Evolutionary conservation across 768 basidiomycete genomes (phyloP), one percentile per base, ranked within the genome.

Genomic region (Cyclocybe aegerita): DNA sequence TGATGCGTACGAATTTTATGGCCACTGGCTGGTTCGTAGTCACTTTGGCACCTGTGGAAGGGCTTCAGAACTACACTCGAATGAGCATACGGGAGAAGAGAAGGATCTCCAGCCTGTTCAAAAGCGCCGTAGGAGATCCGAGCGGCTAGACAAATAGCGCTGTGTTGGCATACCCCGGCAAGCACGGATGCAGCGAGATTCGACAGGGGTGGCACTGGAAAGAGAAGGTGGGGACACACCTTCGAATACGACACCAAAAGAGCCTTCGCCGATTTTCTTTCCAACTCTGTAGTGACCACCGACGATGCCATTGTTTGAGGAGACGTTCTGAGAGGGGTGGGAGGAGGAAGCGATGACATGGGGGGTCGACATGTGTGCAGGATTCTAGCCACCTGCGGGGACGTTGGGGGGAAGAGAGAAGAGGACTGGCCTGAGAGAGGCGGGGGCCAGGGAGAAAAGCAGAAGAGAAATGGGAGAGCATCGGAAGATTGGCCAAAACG

Each of bases 251-350:
- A 98, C 96, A 62, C 96, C 96, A 67, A 99, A 99, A n/a, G 88
- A 91, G 44, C 96, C 96, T 73, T 99, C 96, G 42, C 96, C 96
- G 67, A 98, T 96, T 84, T 98, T 98, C 81, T 96, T 94, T 44
- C 96, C 96, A 45, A 98, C 94, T 56, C 90, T 81, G 65, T 83
- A 91, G 66, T 90, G 83, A 61, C 77, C 83, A 38, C 89, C 89
- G 51, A 91, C 86, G 67, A 91, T 82, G 60, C 87, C 83, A 68
- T 84, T 88, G 36, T 81, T 85, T 30, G 78, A 78, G 29, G 80
- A 76, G 42, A 82, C 72, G 41, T 83, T 77, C 62, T 83, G 81
- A 12, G 82, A 78, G 45, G 81, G 83, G 69, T 88, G 86, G 39
- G 83, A 87, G 52, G 88, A 88, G 36, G 88, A 88, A 43, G 89